Evolutionary conservation across 1,284 basidiomycete genomes (phyloP).

Genomic region (Pholiota adiposa): DNA sequence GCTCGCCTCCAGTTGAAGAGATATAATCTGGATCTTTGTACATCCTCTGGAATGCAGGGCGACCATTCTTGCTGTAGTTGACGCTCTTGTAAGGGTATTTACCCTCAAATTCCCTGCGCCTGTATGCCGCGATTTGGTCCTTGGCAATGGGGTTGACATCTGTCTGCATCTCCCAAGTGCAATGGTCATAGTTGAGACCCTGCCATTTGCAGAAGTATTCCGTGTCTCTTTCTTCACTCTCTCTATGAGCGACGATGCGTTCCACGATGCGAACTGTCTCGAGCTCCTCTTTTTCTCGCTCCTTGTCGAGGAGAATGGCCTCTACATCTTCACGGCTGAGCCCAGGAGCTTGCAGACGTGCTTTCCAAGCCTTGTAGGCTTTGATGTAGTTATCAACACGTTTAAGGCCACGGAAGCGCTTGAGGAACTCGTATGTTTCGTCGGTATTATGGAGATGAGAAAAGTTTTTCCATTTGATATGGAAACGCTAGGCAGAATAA

Average conservation of each 20-base stretch:
- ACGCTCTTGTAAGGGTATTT: constrained; percentile 89
- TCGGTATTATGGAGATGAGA: constrained; percentile 97
- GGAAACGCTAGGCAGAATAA: constrained; percentile 70
- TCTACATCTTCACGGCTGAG: constrained; percentile 90
- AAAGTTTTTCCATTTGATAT: constrained; percentile 96
- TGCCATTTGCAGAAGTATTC: constrained; percentile 99
- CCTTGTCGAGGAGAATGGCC: constrained; percentile 86
- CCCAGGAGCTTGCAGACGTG: constrained; percentile 67
- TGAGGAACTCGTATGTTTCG: constrained; percentile 94
- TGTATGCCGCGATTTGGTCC: constrained; percentile 82
- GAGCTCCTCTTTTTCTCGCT: constrained; percentile 87
- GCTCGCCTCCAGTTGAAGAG: constrained; percentile 71
- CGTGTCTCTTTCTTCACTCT: constrained; percentile 67
- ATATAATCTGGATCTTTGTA: constrained; percentile 92
- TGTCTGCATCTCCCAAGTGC: constrained; percentile 92
- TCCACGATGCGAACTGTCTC: constrained; percentile 94
- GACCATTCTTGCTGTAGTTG: constrained; percentile 67
- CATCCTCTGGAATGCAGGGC: constrained; percentile 89
- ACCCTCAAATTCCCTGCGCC: constrained; percentile 76
- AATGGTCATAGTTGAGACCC: constrained; percentile 91
- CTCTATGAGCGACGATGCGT: constrained; percentile 86
- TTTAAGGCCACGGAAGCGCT: constrained; percentile 93
- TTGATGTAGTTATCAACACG: constrained; percentile 99
- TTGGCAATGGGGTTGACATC: constrained; percentile 80
- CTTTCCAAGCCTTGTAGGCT: constrained; percentile 76